phyloP scores from a whole-genome alignment of 2,329 filamentous ascomycete genomes.

The Alternaria incomplexa region DNA sequence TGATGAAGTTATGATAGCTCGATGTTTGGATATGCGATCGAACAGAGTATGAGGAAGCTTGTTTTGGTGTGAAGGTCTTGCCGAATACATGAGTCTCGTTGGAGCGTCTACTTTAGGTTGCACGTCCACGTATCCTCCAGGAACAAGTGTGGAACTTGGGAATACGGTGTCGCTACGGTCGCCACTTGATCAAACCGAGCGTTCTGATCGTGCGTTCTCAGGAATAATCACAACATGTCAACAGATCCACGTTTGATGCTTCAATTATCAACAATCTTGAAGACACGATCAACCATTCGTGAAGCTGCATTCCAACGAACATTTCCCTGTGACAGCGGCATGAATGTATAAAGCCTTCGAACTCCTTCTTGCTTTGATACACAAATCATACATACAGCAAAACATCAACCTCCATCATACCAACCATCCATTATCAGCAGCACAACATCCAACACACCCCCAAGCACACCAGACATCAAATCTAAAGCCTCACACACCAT shows the following conservation, averaged over 20 bases:
- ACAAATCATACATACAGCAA: neutral
- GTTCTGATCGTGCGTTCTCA: neutral
- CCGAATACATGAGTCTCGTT: neutral
- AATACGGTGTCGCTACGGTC: neutral
- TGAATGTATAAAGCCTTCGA: neutral
- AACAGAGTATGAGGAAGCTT: neutral
- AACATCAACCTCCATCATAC: neutral
- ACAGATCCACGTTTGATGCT: neutral
- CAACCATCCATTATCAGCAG: neutral
- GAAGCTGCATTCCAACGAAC: neutral
- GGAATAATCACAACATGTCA: neutral
- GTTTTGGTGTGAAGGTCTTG: neutral
- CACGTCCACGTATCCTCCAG: neutral
- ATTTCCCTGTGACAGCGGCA: neutral
- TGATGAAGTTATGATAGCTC: neutral
- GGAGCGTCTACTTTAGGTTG: accelerated
- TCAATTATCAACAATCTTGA: neutral
- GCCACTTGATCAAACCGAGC: neutral
- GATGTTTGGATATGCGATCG: neutral
- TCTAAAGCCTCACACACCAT: neutral
- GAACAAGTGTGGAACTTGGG: neutral
- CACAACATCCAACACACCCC: neutral
- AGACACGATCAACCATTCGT: neutral
- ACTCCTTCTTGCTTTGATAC: neutral
- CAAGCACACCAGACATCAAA: neutral